These are phyloP conservation scores for Russula lepida DNA, from an alignment of 768 basidiomycete genomes.

Conservation along the genomic window DNA sequence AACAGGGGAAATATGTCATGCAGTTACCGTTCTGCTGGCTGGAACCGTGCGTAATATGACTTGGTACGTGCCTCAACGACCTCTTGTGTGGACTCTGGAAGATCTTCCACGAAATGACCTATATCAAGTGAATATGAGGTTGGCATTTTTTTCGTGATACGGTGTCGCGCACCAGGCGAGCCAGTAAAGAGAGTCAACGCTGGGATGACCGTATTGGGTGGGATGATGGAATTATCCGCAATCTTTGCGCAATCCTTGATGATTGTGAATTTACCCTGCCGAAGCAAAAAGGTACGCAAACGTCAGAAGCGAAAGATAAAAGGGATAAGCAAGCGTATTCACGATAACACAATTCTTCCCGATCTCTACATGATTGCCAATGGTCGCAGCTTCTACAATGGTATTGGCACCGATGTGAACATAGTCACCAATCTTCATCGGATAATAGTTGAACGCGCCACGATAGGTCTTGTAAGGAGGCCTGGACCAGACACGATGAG, in stretches of 20 bases:
- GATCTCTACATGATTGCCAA: constrained; percentile 90
- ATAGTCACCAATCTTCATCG: constrained; percentile 93
- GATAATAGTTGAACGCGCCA: constrained; percentile 93
- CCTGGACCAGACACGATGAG: constrained; percentile 30
- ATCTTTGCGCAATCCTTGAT: constrained; percentile 94
- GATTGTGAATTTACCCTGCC: constrained; percentile 89
- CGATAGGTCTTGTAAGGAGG: constrained; percentile 88
- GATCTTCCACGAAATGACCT: constrained; percentile 77
- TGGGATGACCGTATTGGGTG: constrained; percentile 88
- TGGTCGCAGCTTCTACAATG: constrained; percentile 89
- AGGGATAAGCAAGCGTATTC: constrained; percentile 24
- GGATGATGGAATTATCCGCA: constrained; percentile 81
- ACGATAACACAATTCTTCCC: constrained; percentile 95
- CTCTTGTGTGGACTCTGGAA: constrained; percentile 93
- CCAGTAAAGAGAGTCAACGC: constrained; percentile 80
- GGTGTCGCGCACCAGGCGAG: constrained; percentile 61
- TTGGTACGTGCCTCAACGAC: constrained; percentile 81
- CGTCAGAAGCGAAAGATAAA: background rate
- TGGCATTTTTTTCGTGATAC: background rate
- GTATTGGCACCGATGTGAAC: constrained; percentile 88
- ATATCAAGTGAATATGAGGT: background rate
- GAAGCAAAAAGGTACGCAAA: background rate
- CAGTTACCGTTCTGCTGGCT: constrained; percentile 34
- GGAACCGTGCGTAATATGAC: constrained; percentile 77
- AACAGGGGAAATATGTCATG: background rate